These are phyloP conservation scores for Willaertia magna DNA, from an alignment of 208 protist genomes.

Conservation along the genomic window DNA sequence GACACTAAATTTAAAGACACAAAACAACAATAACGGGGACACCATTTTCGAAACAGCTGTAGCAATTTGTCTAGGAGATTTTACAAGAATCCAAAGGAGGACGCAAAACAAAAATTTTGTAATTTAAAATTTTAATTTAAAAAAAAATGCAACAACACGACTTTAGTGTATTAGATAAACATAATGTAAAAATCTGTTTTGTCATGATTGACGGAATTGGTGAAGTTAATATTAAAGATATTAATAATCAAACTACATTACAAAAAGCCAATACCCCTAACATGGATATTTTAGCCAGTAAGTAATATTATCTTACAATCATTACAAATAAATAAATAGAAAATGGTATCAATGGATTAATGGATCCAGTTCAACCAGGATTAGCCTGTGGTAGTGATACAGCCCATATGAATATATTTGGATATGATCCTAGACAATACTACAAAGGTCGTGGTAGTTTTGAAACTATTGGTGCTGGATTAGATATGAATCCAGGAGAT, in stretches of 20 bases:
- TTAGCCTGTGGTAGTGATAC: slow-evolving; percentile 54
- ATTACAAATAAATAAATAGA: not conserved
- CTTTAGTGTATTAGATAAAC: not conserved
- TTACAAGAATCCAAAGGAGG: too few relatives aligned
- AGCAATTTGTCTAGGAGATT: too few relatives aligned
- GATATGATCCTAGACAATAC: slow-evolving; percentile 43
- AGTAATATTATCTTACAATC: not conserved
- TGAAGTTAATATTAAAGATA: slow-evolving; percentile 18
- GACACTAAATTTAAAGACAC: too few relatives aligned
- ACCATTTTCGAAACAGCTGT: too few relatives aligned
- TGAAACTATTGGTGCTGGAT: slow-evolving; percentile 47
- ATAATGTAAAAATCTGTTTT: slow-evolving; percentile 37
- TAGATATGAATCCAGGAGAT: slow-evolving; percentile 48
- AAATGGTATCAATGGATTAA: slow-evolving; percentile 38
- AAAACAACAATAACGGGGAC: too few relatives aligned
- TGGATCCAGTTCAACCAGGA: slow-evolving; percentile 51
- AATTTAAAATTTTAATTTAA: too few relatives aligned
- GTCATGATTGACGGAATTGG: slow-evolving; percentile 49
- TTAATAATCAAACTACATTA: slow-evolving; percentile 14
- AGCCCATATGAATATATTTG: slow-evolving; percentile 50
- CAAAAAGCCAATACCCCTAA: slow-evolving; percentile 14
- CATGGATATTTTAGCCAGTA: slow-evolving; percentile 22
- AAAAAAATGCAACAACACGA: too few relatives aligned
- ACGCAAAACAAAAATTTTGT: too few relatives aligned
- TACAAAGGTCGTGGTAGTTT: slow-evolving; percentile 50